Base-by-base conservation (phyloP, 2,329 filamentous ascomycete species). In the Colletotrichum graminicola region DNA sequence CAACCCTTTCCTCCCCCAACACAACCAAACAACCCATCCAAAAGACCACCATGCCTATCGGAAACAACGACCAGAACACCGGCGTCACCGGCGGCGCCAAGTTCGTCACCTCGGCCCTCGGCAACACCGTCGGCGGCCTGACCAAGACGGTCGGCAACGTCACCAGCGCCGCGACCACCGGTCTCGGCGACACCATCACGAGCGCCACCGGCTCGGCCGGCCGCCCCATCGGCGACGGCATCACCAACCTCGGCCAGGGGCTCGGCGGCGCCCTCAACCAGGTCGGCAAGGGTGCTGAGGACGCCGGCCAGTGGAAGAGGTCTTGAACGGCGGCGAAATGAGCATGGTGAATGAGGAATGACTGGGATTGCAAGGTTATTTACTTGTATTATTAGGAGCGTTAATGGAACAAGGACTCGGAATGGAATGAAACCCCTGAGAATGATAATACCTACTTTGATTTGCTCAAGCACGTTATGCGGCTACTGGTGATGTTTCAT, bases 281-380 rank as follows among this genome's bases (percentile, higher is more conserved):
- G 57, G 82, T 89, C 2, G 84, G 85, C 18, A 84, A 87, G 79
- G 87, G 88, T 0, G 84, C 87, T 8, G 88, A 90, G 79, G 81
- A 89, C 75, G 88, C 88, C 14, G 88, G 89, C 3, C 79, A 89
- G 76, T 89, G 87, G 87, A 87, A 86, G 80, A 82, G 62, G 5
- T 74, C 71, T 7, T 73, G 18, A 57, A 11, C 1, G 2, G 12
- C 0, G 49, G 5, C 14, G 8, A 18, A 5, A 16, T 16, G 2
- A 12, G 11, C 2, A 18, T 2, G 7, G 34, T 3, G 26, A 52
- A 52, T 21, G 43, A 21, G 10, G 32, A 51, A 29, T 51, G n/a
- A 29, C n/a, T 0, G 3, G 6, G 23, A 4, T n/a, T 36, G 7
- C 45, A 23, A 1, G 51, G n/a, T 45, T 55, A 16, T 52, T 12